phyloP scores from a whole-genome alignment of 1,284 basidiomycete species.

The Moniliella sp. region DNA sequence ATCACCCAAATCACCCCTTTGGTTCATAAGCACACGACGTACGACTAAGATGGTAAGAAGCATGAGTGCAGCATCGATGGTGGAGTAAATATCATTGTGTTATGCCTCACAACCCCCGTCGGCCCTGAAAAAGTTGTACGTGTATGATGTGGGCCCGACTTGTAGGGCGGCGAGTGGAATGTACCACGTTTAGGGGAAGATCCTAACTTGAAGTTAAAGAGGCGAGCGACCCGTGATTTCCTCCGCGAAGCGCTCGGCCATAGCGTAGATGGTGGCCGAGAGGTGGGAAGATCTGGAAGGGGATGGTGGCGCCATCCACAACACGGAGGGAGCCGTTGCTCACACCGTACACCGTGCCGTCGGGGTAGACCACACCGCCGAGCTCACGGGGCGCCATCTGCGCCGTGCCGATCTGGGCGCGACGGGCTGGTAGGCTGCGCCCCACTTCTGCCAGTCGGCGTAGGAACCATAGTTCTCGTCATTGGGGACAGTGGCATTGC shows the following conservation, averaged over 20 bases:
- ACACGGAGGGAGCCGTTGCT: conserved; percentile 12
- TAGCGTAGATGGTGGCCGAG: conserved; percentile 12
- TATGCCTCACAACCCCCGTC: no score
- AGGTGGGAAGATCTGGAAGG: conserved; percentile 18
- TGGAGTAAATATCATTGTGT: no score
- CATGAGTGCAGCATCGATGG: no score
- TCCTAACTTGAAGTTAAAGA: no score
- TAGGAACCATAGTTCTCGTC: neutral
- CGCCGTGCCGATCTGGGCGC: conserved; percentile 44
- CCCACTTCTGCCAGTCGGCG: neutral
- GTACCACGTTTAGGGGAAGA: no score
- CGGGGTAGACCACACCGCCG: conserved; percentile 39
- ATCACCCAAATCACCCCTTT: no score
- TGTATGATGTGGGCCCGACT: no score
- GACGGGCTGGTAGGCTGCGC: conserved; percentile 35
- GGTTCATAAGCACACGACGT: no score
- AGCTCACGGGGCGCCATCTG: conserved; percentile 44
- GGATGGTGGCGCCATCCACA: conserved; percentile 17
- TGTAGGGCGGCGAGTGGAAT: no score
- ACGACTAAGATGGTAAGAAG: no score
- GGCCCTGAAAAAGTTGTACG: no score
- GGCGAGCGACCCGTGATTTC: no score
- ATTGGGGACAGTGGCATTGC: neutral
- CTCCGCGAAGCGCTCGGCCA: conserved; percentile 18
- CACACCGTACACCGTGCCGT: conserved; percentile 32